Percentiles rank a stretch among this genome's conserved stretches.
phyloP scores from a whole-genome alignment of 305 asterid species.

The Euphrasia arctica region DNA sequence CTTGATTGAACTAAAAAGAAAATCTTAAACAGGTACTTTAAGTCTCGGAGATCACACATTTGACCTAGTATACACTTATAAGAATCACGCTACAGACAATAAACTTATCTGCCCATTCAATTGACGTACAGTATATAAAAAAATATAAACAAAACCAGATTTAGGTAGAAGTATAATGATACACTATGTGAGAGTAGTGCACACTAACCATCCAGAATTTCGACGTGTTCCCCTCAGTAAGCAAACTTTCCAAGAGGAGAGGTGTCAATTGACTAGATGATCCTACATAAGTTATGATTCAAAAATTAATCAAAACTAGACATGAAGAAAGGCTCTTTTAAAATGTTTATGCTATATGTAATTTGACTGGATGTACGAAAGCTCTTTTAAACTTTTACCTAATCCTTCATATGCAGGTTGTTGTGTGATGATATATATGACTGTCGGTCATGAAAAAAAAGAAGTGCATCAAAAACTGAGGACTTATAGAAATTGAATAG shows the following conservation, averaged over 20 bases:
- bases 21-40: too few species aligned
- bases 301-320: constrained; percentile 16
- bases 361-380: constrained; percentile 21
- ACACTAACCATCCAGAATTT: constrained; percentile 95
- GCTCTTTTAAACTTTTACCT: constrained; percentile 42
- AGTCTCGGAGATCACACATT: too few species aligned
- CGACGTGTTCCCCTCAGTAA: constrained; percentile 81
- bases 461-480: constrained; percentile 21
- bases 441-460: constrained; percentile 44
- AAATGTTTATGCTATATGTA: constrained; percentile 1
- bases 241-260: constrained; percentile 80
- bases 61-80: too few species aligned
- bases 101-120: too few species aligned
- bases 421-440: constrained; percentile 62
- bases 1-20: too few species aligned
- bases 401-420: constrained; percentile 69
- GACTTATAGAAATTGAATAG: constrained; percentile 3
- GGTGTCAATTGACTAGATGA: constrained; percentile 82
- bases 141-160: background rate
- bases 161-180: background rate
- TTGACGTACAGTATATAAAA: too few species aligned
- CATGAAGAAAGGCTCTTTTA: constrained; percentile 5
- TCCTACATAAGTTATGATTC: constrained; percentile 42
- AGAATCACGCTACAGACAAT: too few species aligned
- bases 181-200: constrained; percentile 35